Base-by-base conservation (phyloP, 305 asterid species). In the Salvia sclarea region DNA sequence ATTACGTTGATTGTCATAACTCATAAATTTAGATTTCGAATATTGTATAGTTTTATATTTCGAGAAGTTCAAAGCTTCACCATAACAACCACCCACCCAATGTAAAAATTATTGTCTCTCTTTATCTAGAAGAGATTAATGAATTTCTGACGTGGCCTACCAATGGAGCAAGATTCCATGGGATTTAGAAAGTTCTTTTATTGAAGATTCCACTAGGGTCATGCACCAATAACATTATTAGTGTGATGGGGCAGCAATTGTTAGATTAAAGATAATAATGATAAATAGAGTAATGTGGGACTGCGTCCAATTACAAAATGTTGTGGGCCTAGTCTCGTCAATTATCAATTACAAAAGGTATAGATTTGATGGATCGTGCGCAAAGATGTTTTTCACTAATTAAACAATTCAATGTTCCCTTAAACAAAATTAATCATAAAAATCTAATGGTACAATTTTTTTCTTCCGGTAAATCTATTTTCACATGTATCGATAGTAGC, bases 151-250 rank as follows among this genome's bases (percentile, higher is more conserved):
- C 43, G 53, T 62, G 71, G 71, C 50, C 71, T 17, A 56, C 64
- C 69, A 68, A 44, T 53, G 9, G 37, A 18, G 38, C 30, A 70
- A 64, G 80, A 76, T 70, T 70, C 76, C 37, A 59, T 40, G 70
- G 38, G 58, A 69, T 52, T 47, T 50, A 10, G 40, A 28, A 16
- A 30, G 48, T 4, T 64, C 60, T 48, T 20, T 49, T 13, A 41
- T 49, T 75, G 24, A 1, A 57, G 75, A 75, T 69, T 54, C 64
- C 61, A 54, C 63, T 17, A 40, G n/a, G 38, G 30, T 37, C 75
- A 68, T 41, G 1, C 28, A 7, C 58, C 59, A 50, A 73, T 40
- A 49, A 43, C 28, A 53, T n/a, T 43, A 62, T n/a, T 20, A 47
- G 43, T 62, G 31, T 49, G 20, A 37, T 40, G 61, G 63, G 28